A percentile compares a stretch with the other conserved stretches of the same genome.
Conservation (phyloP, 805 yeast species). For the Komagataella populi region DNA sequence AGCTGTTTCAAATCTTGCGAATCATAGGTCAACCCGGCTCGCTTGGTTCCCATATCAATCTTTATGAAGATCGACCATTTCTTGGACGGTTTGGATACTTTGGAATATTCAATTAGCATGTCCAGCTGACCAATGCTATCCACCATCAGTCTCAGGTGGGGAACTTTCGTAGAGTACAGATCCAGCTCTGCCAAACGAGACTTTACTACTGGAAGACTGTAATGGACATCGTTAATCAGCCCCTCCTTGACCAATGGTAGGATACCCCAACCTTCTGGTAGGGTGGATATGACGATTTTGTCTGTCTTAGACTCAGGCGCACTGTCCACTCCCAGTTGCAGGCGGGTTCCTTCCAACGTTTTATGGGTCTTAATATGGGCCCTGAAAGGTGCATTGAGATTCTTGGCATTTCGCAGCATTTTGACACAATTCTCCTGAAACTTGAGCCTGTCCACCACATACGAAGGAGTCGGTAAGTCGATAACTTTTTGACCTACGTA, state of each 20-base stretch:
- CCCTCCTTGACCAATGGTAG: conserved; percentile 15
- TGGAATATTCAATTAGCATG: conserved; percentile 24
- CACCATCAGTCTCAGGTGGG: conserved; percentile 39
- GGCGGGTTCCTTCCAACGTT: conserved; percentile 40
- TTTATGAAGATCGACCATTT: conserved; percentile 59
- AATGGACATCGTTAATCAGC: conserved; percentile 32
- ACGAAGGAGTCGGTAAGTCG: conserved; percentile 43
- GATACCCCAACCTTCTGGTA: conserved; percentile 50
- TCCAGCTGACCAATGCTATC: conserved; percentile 48
- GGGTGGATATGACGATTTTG: conserved; percentile 53
- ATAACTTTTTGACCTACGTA: conserved; percentile 28
- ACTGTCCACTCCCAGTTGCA: conserved; percentile 24
- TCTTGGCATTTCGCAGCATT: conserved; percentile 32
- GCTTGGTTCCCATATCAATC: conserved; percentile 54
- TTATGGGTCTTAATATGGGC: conserved; percentile 74
- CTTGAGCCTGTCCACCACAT: conserved; percentile 28
- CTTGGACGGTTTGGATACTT: conserved; percentile 9
- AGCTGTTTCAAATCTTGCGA: conserved; percentile 22
- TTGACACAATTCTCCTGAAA: conserved; percentile 30
- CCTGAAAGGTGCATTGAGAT: conserved; percentile 32
- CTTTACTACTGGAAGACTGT: conserved; percentile 44
- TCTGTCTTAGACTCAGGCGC: conserved; percentile 21
- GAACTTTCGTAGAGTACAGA: conserved; percentile 25
- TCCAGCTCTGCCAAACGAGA: conserved; percentile 34
- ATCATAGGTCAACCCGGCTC: conserved; percentile 42